Evolutionary conservation across 805 yeast species (phyloP), one percentile per base, ranked within the genome.

Genomic region (Starmerella floricola): DNA sequence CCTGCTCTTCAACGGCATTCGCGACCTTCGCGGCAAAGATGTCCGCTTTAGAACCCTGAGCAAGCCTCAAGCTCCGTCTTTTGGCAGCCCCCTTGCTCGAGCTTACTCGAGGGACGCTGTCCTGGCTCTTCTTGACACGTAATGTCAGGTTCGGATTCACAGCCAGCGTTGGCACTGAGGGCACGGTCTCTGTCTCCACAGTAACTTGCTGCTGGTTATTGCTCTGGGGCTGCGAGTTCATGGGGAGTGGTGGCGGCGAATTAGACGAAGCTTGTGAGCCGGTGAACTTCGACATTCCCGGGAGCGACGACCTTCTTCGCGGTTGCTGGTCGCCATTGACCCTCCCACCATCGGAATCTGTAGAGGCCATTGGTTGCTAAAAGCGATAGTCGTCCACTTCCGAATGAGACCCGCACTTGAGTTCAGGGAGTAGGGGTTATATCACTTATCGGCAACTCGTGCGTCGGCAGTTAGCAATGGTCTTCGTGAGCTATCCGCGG

Each of bases 21-120:
- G 95, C 97, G 47, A 91, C 68, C 53, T 80, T 82, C 0, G 97
- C 96, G 8, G 96, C 97, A 61, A 91, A 91, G 46, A 85, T 75
- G 56, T 87, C 97, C 0, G 95, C 91, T 55, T 86, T 73, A 6
- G 94, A 76, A 3, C 84, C 72, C 5, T 62, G 55, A 6, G 57
- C 59, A 21, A 52, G 52, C 38, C 58, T 44, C 30, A 50, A 42
- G 33, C 46, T 47, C 42, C 59, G 62, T 48, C 69, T 73, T 46
- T 73, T 75, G 40, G 71, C 50, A 11, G 54, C 45, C 29, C 50
- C 47, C 15, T 44, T 47, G 19, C 47, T 41, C 6, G 48, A 34
- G 20, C 42, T 36, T 8, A 34, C 33, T 12, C 50, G 45, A 16
- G 52, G 49, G 21, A 57, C 58, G 40, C 51, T 54, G 31, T 57